Evolutionary conservation across 2,329 filamentous ascomycete species (phyloP).

Genomic region (Aspergillus hortae): DNA sequence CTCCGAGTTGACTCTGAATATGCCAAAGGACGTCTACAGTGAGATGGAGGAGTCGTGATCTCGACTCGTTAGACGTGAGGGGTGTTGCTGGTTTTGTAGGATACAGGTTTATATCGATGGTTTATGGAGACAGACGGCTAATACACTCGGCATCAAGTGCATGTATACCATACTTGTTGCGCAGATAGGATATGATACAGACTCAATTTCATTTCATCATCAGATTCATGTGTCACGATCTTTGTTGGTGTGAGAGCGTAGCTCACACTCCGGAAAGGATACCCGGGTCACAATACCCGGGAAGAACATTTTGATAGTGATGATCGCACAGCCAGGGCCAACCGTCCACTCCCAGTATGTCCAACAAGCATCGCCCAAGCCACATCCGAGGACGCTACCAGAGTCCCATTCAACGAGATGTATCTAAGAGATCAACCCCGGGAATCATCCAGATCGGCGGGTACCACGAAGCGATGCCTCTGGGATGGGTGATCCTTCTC

Average conservation of each 20-base stretch:
- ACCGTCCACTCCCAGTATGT: too few species aligned
- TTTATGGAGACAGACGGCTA: background rate
- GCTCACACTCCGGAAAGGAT: too few species aligned
- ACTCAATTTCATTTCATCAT: background rate
- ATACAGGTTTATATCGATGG: conserved; percentile 1
- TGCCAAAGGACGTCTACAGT: conserved; percentile 43
- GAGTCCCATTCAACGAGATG: background rate
- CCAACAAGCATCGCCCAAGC: too few species aligned
- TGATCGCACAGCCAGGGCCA: too few species aligned
- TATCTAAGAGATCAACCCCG: background rate
- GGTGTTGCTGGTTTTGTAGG: conserved; percentile 1
- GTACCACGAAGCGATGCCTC: too few species aligned
- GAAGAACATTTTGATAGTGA: too few species aligned
- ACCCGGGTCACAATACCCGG: too few species aligned
- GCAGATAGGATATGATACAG: conserved; percentile 7
- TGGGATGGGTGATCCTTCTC: background rate
- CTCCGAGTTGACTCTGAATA: conserved; percentile 69
- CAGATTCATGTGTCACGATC: background rate
- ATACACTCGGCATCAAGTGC: conserved; percentile 12
- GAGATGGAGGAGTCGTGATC: conserved; percentile 18
- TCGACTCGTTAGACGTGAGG: conserved; percentile 3
- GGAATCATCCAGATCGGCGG: too few species aligned
- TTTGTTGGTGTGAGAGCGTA: too few species aligned
- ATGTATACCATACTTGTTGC: conserved; percentile 8
- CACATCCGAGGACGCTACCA: too few species aligned